A percentile compares a stretch with the other conserved stretches of the same genome.
Conservation (phyloP, 2,329 filamentous ascomycete genomes). For the Hymenoscyphus albidus region DNA sequence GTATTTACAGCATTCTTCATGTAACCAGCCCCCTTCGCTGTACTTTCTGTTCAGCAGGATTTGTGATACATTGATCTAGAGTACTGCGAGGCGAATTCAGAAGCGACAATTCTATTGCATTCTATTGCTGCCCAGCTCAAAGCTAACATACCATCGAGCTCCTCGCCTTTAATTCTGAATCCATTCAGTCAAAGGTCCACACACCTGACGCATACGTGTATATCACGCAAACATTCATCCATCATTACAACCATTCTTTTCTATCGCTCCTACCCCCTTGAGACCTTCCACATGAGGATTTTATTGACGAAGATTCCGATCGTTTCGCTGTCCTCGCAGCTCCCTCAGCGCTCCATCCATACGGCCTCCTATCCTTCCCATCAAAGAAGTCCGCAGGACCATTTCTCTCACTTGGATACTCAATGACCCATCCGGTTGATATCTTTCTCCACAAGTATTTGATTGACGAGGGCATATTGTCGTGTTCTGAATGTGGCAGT, state of each 20-base stretch:
- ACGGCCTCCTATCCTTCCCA: slow-evolving; percentile 12
- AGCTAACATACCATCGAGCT: too few relatives aligned
- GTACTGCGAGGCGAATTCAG: too few relatives aligned
- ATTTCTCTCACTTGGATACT: slow-evolving; percentile 21
- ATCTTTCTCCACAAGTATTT: slow-evolving; percentile 25
- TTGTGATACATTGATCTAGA: too few relatives aligned
- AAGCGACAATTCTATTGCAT: too few relatives aligned
- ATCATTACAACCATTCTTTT: neutral
- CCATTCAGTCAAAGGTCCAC: too few relatives aligned
- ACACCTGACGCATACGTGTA: too few relatives aligned
- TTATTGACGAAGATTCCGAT: neutral
- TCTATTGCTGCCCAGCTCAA: too few relatives aligned
- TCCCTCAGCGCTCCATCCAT: slow-evolving; percentile 8
- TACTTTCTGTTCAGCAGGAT: too few relatives aligned
- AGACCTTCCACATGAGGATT: neutral
- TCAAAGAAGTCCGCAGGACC: slow-evolving; percentile 27
- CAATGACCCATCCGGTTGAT: slow-evolving; percentile 25
- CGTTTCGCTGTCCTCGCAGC: neutral
- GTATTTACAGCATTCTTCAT: too few relatives aligned
- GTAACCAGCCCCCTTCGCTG: too few relatives aligned
- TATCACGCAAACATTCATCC: too few relatives aligned
- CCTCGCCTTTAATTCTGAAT: too few relatives aligned
- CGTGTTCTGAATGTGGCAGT: neutral
- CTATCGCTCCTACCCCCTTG: neutral
- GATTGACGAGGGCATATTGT: slow-evolving; percentile 3